Evolutionary conservation across 1,139 yeast genomes (phyloP).

Genomic region (Sugiyamaella novakii): DNA sequence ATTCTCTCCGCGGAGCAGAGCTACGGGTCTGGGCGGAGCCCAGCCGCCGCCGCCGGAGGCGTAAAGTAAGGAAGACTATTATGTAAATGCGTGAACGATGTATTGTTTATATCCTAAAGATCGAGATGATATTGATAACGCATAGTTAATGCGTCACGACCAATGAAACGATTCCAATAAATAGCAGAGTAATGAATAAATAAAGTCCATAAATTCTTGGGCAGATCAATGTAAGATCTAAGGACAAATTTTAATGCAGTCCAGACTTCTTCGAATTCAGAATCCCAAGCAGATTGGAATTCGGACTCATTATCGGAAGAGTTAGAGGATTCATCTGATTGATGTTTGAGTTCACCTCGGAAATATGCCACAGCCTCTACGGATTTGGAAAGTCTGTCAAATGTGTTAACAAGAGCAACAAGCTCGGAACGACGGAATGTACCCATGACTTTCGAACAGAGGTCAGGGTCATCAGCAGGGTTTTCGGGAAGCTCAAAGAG

Average conservation of each 20-base stretch:
- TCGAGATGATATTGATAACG: conserved; percentile 20
- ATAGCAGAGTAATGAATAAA: conserved; percentile 52
- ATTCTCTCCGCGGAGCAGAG: too few species aligned
- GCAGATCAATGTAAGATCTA: conserved; percentile 69
- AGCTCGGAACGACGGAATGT: conserved; percentile 79
- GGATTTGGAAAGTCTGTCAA: conserved; percentile 87
- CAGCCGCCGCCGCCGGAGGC: too few species aligned
- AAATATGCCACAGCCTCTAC: conserved; percentile 73
- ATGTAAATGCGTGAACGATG: too few species aligned
- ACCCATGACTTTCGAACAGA: conserved; percentile 41
- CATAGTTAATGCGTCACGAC: conserved; percentile 43
- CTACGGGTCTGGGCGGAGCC: too few species aligned
- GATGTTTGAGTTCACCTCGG: conserved; percentile 46
- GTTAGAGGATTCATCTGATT: conserved; percentile 20
- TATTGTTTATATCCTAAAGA: too few species aligned
- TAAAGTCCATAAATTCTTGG: conserved; percentile 58
- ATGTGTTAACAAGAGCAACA: conserved; percentile 87
- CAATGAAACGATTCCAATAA: conserved; percentile 78
- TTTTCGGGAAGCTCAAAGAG: conserved; percentile 72
- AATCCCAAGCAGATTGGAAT: conserved; percentile 31
- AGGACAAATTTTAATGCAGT: conserved; percentile 70
- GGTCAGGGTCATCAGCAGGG: conserved; percentile 47
- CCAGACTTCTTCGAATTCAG: conserved; percentile 58
- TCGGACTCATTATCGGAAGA: conserved; percentile 5
- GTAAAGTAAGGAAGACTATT: too few species aligned